Evolutionary conservation across 768 basidiomycete species (phyloP).

Genomic region (Tulasnella sp.): DNA sequence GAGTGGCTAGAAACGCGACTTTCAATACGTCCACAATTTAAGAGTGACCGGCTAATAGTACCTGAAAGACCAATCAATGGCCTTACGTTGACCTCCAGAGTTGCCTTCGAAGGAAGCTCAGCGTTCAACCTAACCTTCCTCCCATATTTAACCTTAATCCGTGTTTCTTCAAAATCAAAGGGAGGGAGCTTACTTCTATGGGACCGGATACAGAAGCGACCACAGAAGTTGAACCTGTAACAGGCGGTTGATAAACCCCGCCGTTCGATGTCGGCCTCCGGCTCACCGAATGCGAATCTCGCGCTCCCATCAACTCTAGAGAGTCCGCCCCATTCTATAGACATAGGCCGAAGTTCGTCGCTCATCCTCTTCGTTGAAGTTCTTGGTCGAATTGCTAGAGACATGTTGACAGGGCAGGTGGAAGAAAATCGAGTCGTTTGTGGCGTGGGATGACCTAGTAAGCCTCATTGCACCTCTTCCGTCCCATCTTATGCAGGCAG

Average conservation of each 20-base stretch:
- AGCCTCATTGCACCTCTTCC: neutral
- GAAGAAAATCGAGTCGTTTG: constrained; percentile 3
- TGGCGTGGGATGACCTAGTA: neutral
- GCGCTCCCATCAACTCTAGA: constrained; percentile 36
- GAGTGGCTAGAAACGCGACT: constrained; percentile 49
- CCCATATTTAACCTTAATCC: neutral
- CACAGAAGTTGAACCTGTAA: constrained; percentile 49
- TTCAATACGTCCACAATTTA: neutral
- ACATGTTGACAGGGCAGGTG: neutral
- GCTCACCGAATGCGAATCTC: constrained; percentile 35
- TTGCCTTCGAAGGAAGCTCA: constrained; percentile 72
- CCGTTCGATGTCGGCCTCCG: neutral
- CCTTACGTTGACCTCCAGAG: constrained; percentile 73
- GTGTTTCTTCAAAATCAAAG: neutral
- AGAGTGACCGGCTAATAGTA: constrained; percentile 18
- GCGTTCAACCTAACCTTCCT: constrained; percentile 59
- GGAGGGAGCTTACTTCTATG: constrained; percentile 51
- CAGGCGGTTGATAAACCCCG: neutral
- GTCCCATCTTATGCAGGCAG: no score
- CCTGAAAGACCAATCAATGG: constrained; percentile 70
- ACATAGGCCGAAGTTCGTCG: constrained; percentile 19
- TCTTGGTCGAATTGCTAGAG: constrained; percentile 22
- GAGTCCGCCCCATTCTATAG: constrained; percentile 32
- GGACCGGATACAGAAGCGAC: constrained; percentile 80
- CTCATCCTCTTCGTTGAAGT: neutral